Evolutionary conservation across 192 early-diverging fungal genomes (phyloP).

Genomic region (Umbelopsis isabellina): DNA sequence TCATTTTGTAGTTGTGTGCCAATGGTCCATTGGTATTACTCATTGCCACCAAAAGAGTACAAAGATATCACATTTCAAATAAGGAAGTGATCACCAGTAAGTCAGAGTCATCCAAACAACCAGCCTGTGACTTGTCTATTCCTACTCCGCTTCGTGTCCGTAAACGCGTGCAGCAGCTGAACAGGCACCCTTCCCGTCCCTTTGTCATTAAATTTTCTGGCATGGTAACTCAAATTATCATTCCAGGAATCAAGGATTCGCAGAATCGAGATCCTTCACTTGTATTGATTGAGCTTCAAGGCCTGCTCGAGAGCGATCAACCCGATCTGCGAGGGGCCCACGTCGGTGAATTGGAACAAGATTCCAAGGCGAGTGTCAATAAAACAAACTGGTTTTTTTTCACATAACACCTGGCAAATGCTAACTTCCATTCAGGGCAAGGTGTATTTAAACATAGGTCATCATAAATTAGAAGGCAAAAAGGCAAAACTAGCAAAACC

Average conservation of each 20-base stretch:
- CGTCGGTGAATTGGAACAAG: slow-evolving; percentile 8
- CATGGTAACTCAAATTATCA: slow-evolving; percentile 1
- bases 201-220: background rate
- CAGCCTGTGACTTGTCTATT: background rate
- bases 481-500: slow-evolving; percentile 36
- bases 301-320: background rate
- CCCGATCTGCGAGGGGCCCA: background rate
- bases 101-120: background rate
- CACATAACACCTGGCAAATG: background rate
- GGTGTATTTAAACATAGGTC: slow-evolving; percentile 28
- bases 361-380: background rate
- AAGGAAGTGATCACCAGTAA: too few species aligned
- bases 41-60: background rate
- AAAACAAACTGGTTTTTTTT: background rate
- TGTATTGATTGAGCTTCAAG: slow-evolving; percentile 8
- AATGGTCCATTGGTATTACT: background rate
- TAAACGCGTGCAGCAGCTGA: background rate
- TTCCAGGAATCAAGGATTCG: background rate
- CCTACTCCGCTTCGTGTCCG: background rate
- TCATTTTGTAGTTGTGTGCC: too few species aligned
- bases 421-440: background rate
- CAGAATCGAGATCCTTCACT: background rate
- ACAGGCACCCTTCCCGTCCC: background rate
- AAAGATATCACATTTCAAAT: background rate
- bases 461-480: slow-evolving; percentile 38